phyloP scores from a whole-genome alignment of 2,329 filamentous ascomycete species.

The Fusarium sarcochroum region DNA sequence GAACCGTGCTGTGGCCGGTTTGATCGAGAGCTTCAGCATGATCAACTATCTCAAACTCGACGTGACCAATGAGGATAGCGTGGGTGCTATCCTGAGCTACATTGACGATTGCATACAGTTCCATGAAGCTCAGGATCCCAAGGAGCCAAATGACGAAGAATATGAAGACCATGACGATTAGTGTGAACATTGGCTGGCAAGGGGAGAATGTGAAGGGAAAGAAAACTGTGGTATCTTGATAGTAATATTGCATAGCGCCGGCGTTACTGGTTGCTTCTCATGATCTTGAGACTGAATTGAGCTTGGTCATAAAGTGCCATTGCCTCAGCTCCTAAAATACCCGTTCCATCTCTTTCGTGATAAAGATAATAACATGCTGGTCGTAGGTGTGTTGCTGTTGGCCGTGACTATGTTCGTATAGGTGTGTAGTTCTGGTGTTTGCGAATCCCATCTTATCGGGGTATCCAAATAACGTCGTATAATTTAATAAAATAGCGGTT shows the following conservation, averaged over 20 bases:
- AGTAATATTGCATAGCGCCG: conserved; percentile 50
- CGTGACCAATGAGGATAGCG: conserved; percentile 91
- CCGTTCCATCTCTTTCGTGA: conserved; percentile 38
- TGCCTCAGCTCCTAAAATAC: conserved; percentile 13
- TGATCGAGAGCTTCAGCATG: conserved; percentile 99
- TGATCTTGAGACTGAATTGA: conserved; percentile 35
- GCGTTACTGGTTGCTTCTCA: conserved; percentile 47
- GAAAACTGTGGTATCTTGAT: conserved; percentile 39
- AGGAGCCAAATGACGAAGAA: conserved; percentile 77
- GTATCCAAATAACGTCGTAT: conserved; percentile 35
- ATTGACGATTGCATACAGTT: conserved; percentile 96
- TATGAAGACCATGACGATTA: conserved; percentile 57
- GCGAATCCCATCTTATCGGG: conserved; percentile 15
- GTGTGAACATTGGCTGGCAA: conserved; percentile 11
- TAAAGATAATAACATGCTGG: conserved; percentile 2
- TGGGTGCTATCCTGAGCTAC: conserved; percentile 86
- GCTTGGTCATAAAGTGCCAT: conserved; percentile 29
- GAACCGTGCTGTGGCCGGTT: conserved; percentile 87
- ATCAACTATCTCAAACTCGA: conserved; percentile 94
- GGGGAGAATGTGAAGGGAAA: conserved; percentile 21
- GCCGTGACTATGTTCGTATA: conserved; percentile 5
- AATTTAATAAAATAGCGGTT: conserved; percentile 1
- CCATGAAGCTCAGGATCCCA: conserved; percentile 92
- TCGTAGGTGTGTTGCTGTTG: conserved; percentile 6
- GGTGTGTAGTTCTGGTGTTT: conserved; percentile 7